Evolutionary conservation across 495 filamentous ascomycete species (phyloP).

Genomic region (Zalerion maritima): DNA sequence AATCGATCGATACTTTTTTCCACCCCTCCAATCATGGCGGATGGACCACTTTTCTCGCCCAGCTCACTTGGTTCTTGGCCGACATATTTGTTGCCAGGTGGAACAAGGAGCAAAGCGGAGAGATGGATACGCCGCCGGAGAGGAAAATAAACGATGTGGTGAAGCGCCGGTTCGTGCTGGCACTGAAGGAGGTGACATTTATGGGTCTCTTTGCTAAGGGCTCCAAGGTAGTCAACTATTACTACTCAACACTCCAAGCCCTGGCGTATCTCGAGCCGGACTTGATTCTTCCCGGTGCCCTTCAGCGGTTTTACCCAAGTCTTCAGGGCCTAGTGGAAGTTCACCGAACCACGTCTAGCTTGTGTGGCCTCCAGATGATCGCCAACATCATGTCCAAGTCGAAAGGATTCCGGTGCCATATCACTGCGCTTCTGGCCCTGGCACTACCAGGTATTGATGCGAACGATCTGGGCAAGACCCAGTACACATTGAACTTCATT

Average conservation of each 20-base stretch:
- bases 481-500: slow-evolving; percentile 87
- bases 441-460: slow-evolving; percentile 93
- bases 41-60: slow-evolving; percentile 83
- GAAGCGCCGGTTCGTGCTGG: slow-evolving; percentile 81
- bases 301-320: slow-evolving; percentile 93
- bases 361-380: slow-evolving; percentile 78
- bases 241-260: slow-evolving; percentile 75
- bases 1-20: slow-evolving; percentile 97
- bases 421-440: slow-evolving; percentile 81
- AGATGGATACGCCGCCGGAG: slow-evolving; percentile 70
- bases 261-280: slow-evolving; percentile 83
- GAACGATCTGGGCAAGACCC: slow-evolving; percentile 92
- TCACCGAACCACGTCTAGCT: slow-evolving; percentile 85
- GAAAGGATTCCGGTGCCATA: slow-evolving; percentile 87
- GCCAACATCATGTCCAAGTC: slow-evolving; percentile 78
- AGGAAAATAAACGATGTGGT: slow-evolving; percentile 63
- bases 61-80: slow-evolving; percentile 81
- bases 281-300: slow-evolving; percentile 80
- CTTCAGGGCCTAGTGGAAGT: slow-evolving; percentile 95
- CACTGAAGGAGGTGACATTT: slow-evolving; percentile 83
- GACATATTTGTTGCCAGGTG: slow-evolving; percentile 97
- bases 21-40: slow-evolving; percentile 89
- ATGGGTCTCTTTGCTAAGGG: slow-evolving; percentile 98
- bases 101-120: slow-evolving; percentile 86
- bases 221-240: slow-evolving; percentile 76